Percentiles rank a stretch among this genome's conserved stretches.
These are phyloP conservation scores for Meira nashicola DNA, from an alignment of 1,284 basidiomycete genomes.

Conservation along the genomic window DNA sequence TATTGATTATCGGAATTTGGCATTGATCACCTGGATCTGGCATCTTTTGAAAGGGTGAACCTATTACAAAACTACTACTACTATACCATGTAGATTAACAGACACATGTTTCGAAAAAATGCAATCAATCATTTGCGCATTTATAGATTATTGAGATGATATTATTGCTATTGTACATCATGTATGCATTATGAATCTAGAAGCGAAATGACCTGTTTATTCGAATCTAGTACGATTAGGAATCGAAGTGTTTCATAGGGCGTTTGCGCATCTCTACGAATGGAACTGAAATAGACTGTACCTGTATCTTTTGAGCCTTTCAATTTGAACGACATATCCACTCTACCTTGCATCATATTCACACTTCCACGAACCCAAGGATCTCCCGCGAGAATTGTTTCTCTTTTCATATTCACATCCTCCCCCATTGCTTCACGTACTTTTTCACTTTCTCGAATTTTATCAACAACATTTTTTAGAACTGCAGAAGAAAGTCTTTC, in stretches of 20 bases:
- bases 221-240: conserved; percentile 6
- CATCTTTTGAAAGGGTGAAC: background rate
- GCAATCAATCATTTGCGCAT: no score
- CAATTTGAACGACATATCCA: conserved; percentile 6
- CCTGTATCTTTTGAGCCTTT: conserved; percentile 4
- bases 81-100: no score
- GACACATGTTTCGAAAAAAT: background rate
- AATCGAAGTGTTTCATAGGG: conserved; percentile 11
- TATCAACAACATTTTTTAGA: conserved; percentile 8
- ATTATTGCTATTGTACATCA: background rate
- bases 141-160: background rate
- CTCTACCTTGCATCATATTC: conserved; percentile 11
- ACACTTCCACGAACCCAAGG: conserved; percentile 11
- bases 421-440: background rate
- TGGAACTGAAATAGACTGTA: conserved; percentile 10
- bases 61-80: background rate
- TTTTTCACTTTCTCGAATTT: background rate
- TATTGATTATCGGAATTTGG: conserved; percentile 43
- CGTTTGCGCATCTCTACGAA: conserved; percentile 1
- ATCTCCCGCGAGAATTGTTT: conserved; percentile 1
- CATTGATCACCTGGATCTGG: background rate
- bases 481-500: conserved; percentile 7
- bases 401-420: background rate
- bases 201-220: conserved; percentile 2
- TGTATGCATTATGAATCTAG: background rate